Conservation (phyloP, 306 rosid genomes). For the Pterocarpus santalinus region DNA sequence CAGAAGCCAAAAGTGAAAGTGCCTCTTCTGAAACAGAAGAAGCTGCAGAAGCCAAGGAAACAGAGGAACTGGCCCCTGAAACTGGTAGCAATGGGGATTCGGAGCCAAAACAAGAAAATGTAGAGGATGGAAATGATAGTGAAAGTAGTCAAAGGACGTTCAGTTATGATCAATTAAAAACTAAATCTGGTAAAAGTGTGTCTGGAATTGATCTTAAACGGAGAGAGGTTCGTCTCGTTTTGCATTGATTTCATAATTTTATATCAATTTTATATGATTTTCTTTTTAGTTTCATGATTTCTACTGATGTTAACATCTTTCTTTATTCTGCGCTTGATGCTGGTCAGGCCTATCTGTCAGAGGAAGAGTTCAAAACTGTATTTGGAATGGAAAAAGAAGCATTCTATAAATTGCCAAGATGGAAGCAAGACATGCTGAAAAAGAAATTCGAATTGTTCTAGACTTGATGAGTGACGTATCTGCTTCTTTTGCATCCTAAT, state of each 20-base stretch:
- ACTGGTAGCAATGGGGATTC: slow-evolving; percentile 56
- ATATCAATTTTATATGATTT: neutral
- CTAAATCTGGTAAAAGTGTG: slow-evolving; percentile 63
- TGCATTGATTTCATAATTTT: neutral
- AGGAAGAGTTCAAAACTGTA: slow-evolving; percentile 72
- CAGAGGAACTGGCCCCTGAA: slow-evolving; percentile 55
- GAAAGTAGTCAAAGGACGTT: slow-evolving; percentile 47
- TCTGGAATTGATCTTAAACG: slow-evolving; percentile 77
- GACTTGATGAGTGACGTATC: slow-evolving; percentile 42
- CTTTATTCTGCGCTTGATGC: slow-evolving; percentile 20
- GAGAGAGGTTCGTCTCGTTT: slow-evolving; percentile 76
- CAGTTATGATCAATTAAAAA: slow-evolving; percentile 81
- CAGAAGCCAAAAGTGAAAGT: slow-evolving; percentile 58
- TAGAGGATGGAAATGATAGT: slow-evolving; percentile 50
- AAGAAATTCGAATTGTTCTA: slow-evolving; percentile 86
- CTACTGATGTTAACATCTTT: slow-evolving; percentile 15
- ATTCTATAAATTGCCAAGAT: slow-evolving; percentile 82
- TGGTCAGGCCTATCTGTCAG: slow-evolving; percentile 87
- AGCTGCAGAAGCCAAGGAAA: slow-evolving; percentile 68
- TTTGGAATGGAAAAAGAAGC: slow-evolving; percentile 76
- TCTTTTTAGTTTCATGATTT: neutral
- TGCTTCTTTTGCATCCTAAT: slow-evolving; percentile 44
- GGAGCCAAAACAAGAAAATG: slow-evolving; percentile 63
- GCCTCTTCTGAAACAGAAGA: slow-evolving; percentile 64
- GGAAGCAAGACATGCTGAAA: slow-evolving; percentile 95